Evolutionary conservation across 495 filamentous ascomycete genomes (phyloP), one percentile per base, ranked within the genome.

Genomic region (Xylaria venustula): DNA sequence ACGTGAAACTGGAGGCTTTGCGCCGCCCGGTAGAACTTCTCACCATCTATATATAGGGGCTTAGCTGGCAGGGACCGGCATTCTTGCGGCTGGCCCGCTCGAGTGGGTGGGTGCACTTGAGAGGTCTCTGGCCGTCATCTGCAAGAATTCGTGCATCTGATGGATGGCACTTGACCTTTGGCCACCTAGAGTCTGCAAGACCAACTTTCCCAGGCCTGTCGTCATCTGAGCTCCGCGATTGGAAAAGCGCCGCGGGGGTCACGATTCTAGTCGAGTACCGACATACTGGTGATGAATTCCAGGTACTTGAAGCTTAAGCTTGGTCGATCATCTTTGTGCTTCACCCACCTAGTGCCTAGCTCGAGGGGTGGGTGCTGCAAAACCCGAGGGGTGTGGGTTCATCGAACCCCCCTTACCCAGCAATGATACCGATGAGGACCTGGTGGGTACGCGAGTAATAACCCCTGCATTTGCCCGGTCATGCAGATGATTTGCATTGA

Each of bases 381-480:
- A 23, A 2, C 6, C 40, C 30, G 55, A 50, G 32, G 32, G 55
- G 46, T 14, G 46, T 50, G 56, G 22, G 11, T 12, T 58, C 28
- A 40, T 46, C 32, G 17, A 58, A 22, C 44, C 46, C 46, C 56
- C 42, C 56, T 50, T 50, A 28, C 55, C 30, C 55, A 48, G 20
- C 20, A 36, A 15, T 30, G 28, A 23, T 42, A 17, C 41, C 54
- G 41, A 46, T 23, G 44, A 54, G 23, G 52, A 58, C 55, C 37
- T 23, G 44, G 46, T 0, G 5, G 15, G 41, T 36, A 58, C 41
- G 56, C 56, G 25, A 58, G 56, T 58, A 58, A 58, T 58, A 36
- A 26, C 56, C 56, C 56, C 56, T 58, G 56, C 56, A 42, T 50
- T 47, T 42, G 47, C 34, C 56, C 36, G 46, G 46, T 32, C 56